Percentiles rank a stretch among this genome's conserved stretches.
These are phyloP conservation scores for Parasarocladium wereldwijsianum DNA, from an alignment of 2,329 filamentous ascomycete species.

Conservation along the genomic window DNA sequence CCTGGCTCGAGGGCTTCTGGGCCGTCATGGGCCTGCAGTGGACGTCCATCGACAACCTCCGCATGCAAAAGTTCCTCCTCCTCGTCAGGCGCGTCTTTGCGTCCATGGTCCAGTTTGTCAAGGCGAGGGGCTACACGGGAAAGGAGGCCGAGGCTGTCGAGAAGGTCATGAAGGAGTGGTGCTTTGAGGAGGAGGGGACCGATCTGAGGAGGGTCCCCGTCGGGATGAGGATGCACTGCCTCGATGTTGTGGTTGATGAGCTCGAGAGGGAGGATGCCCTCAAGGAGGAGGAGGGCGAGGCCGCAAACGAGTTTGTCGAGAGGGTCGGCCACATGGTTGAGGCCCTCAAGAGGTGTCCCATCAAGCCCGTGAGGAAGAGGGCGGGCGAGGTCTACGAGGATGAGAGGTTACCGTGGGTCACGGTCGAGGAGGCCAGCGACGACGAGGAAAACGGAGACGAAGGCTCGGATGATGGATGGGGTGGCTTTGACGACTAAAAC, in stretches of 20 bases:
- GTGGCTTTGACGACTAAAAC: conserved; percentile 50
- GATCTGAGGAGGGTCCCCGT: conserved; percentile 54
- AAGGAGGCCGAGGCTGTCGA: conserved; percentile 14
- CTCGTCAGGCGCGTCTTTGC: conserved; percentile 67
- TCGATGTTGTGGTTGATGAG: conserved; percentile 90
- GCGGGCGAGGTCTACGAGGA: conserved; percentile 60
- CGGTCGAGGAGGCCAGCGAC: conserved; percentile 17
- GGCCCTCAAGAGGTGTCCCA: conserved; percentile 40
- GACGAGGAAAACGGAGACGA: conserved; percentile 15
- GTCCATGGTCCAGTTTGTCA: conserved; percentile 42
- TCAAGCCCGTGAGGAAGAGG: conserved; percentile 57
- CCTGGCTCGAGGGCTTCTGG: conserved; percentile 54
- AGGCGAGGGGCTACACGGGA: conserved; percentile 19
- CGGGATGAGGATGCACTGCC: conserved; percentile 70
- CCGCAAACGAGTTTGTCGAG: conserved; percentile 32
- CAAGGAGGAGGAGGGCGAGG: conserved; percentile 16
- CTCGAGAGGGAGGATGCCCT: conserved; percentile 53
- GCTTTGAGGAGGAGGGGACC: conserved; percentile 18
- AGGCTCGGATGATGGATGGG: conserved; percentile 38
- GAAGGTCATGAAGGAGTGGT: conserved; percentile 14
- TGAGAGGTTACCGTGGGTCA: conserved; percentile 54
- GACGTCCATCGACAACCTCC: conserved; percentile 58
- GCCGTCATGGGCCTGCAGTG: conserved; percentile 55
- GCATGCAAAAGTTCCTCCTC: conserved; percentile 87
- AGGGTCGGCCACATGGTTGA: conserved; percentile 39